These are phyloP conservation scores for Boletus rubescentipes DNA, from an alignment of 768 basidiomycete species.

Conservation along the genomic window DNA sequence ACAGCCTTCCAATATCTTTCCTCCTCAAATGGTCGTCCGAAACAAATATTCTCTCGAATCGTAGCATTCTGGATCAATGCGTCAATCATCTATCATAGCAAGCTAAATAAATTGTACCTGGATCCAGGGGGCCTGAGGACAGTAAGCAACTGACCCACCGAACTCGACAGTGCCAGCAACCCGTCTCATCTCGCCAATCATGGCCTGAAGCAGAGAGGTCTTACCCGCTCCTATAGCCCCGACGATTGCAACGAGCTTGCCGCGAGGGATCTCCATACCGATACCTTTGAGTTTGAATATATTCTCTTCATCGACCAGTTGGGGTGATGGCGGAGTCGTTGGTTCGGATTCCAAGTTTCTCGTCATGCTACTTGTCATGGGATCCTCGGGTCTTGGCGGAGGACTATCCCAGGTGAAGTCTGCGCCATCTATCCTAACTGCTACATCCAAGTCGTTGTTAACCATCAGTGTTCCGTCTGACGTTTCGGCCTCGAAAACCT, in stretches of 20 bases:
- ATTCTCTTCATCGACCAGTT: conserved; percentile 35
- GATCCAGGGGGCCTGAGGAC: conserved; percentile 90
- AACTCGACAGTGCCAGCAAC: conserved; percentile 66
- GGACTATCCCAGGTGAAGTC: conserved; percentile 88
- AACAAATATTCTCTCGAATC: conserved; percentile 85
- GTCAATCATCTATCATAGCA: neutral
- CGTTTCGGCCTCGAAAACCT: conserved; percentile 83
- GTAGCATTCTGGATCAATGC: conserved; percentile 61
- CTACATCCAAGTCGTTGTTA: conserved; percentile 56
- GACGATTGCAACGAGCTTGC: conserved; percentile 81
- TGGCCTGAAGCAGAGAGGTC: conserved; percentile 66
- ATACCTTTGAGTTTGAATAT: conserved; percentile 69
- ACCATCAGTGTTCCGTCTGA: conserved; percentile 56
- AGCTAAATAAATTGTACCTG: conserved; percentile 43
- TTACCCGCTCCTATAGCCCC: conserved; percentile 62
- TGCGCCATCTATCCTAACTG: conserved; percentile 64
- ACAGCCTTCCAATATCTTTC: conserved; percentile 82
- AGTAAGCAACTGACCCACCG: conserved; percentile 78
- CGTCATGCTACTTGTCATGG: conserved; percentile 17
- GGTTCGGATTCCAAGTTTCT: conserved; percentile 6
- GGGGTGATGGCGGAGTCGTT: conserved; percentile 25
- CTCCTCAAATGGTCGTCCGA: conserved; percentile 80
- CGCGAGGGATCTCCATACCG: conserved; percentile 66
- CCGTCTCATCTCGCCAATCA: conserved; percentile 83
- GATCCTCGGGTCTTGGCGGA: conserved; percentile 47